Base-by-base conservation (phyloP, 345 rosid species). In the Kernera saxatilis region DNA sequence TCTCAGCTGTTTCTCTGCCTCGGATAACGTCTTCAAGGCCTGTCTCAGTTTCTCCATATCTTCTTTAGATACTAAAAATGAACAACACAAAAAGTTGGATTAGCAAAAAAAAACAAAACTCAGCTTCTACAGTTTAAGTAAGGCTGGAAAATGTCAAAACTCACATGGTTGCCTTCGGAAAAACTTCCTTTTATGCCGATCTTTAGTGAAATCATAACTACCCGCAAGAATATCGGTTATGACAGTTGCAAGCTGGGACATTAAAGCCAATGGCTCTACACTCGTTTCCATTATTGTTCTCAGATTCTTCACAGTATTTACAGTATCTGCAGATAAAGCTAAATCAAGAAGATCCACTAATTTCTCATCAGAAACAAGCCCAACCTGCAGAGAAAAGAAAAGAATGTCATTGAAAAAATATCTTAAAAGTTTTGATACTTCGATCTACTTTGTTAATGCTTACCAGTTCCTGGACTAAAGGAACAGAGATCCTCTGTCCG, bases 201-300 rank as follows among this genome's bases (percentile, higher is more conserved):
- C 99, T 80, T 88, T 90, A 11, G 85, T 53, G 78, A 90, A 86
- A 70, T 95, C 92, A 76, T 88, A 92, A 65, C 90, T 87, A 75
- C 99, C 96, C 4, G 96, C 98, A 70, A 95, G 86, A 74, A 95
- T 84, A 69, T 95, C 99, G 3, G 99, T 92, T 79, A 95, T 90
- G 43, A 95, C 92, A 11, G 99, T 90, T 70, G 99, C 98, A 56
- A 95, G 97, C 76, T 95, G 99, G n/a, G 99, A 90, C 98, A 95
- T 95, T 77, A 95, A 81, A 67, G 97, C 98, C 57, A 95, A 76
- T 53, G 99, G 99, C 70, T 95, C 99, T 51, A 92, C 91, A 18
- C 98, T 87, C 48, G 91, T 85, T 83, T 95, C 99, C 98, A 95
- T 90, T 77, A 95, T 88, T 71, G 77, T 81, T 73, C 99, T 90